Percentiles rank a stretch among this genome's conserved stretches.
Evolutionary conservation across 768 basidiomycete genomes (phyloP).

Genomic region (Sarcomyxa edulis): DNA sequence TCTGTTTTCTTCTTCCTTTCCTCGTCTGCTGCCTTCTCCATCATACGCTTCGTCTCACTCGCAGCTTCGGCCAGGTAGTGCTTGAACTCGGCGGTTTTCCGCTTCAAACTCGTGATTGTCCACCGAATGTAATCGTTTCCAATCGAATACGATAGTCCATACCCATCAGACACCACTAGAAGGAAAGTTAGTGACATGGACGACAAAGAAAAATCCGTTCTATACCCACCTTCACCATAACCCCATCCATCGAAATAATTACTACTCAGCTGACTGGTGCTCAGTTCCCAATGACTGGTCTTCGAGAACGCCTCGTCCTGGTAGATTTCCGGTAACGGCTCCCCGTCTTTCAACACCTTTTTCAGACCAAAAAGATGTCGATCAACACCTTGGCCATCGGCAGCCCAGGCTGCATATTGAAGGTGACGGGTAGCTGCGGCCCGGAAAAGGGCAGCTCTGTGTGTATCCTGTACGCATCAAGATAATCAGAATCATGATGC

Average conservation of each 20-base stretch:
- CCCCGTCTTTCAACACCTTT: constrained; percentile 69
- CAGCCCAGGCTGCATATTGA: constrained; percentile 86
- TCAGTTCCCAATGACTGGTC: constrained; percentile 89
- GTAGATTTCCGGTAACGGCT: constrained; percentile 70
- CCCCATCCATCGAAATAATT: constrained; percentile 92
- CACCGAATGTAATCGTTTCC: constrained; percentile 81
- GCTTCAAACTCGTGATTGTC: constrained; percentile 79
- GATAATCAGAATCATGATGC: constrained; percentile 1
- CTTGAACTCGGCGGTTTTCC: constrained; percentile 45
- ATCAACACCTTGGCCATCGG: constrained; percentile 93
- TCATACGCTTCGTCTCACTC: constrained; percentile 68
- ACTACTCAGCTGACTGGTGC: constrained; percentile 82
- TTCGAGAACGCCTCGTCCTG: constrained; percentile 61
- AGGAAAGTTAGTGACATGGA: constrained; percentile 5
- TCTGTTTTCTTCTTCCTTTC: too few species aligned
- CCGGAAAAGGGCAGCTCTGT: constrained; percentile 65
- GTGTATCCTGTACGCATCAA: constrained; percentile 34
- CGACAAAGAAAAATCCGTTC: neutral
- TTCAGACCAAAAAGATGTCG: constrained; percentile 93
- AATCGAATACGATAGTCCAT: constrained; percentile 88
- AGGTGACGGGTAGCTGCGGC: constrained; percentile 78
- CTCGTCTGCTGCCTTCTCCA: constrained; percentile 57
- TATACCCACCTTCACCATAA: constrained; percentile 79
- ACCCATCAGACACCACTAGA: constrained; percentile 85
- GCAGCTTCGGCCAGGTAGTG: constrained; percentile 80